These are phyloP conservation scores for Phytophthora boehmeriae DNA, from an alignment of 352 stramenopile genomes.

Conservation along the genomic window DNA sequence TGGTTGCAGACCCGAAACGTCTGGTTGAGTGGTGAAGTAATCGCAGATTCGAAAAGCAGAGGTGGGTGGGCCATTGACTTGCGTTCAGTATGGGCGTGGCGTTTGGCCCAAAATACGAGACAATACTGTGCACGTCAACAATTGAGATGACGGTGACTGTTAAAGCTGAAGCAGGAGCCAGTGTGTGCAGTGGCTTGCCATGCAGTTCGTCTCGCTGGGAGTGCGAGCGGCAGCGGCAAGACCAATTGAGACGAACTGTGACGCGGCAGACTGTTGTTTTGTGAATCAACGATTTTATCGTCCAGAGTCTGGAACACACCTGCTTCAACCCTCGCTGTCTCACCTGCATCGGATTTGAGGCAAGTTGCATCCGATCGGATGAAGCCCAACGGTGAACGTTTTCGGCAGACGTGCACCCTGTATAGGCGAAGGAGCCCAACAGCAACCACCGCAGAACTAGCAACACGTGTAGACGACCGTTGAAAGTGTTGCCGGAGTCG, in stretches of 20 bases:
- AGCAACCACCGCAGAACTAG: slow-evolving; percentile 23
- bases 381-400: background rate
- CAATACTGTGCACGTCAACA: background rate
- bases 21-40: background rate
- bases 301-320: background rate
- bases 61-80: slow-evolving; percentile 23
- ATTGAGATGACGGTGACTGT: background rate
- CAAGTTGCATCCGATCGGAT: background rate
- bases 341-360: background rate
- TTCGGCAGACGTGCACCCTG: background rate
- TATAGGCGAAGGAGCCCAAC: slow-evolving; percentile 11
- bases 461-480: slow-evolving; percentile 11
- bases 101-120: slow-evolving; percentile 17
- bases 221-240: background rate
- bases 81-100: slow-evolving; percentile 22
- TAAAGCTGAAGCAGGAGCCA: background rate
- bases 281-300: background rate
- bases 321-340: slow-evolving; percentile 1
- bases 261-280: slow-evolving; percentile 2
- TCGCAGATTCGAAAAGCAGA: slow-evolving; percentile 12
- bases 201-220: too few relatives aligned
- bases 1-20: background rate
- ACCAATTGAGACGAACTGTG: slow-evolving; percentile 2
- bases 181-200: too few relatives aligned
- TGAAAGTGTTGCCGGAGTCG: too few relatives aligned